Evolutionary conservation across 1,284 basidiomycete genomes (phyloP), one percentile per base, ranked within the genome.

Genomic region (Boletus chippewaensis): DNA sequence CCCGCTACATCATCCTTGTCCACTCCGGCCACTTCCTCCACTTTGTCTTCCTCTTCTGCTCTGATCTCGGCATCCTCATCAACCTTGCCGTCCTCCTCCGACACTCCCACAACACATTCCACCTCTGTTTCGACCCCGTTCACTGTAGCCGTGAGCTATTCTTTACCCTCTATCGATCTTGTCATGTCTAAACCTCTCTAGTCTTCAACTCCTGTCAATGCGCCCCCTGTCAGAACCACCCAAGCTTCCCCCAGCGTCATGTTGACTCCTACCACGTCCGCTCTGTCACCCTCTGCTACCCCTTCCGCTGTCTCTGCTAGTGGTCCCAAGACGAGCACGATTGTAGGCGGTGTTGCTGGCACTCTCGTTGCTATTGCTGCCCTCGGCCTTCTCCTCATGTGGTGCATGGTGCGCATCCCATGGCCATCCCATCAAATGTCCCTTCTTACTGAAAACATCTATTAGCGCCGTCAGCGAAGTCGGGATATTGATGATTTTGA

Each of bases 301-400:
- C 53, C 60, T 10, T 43, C 66, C 24, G 15, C 67, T 7, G 46
- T 49, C 4, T 56, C 61, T 44, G 49, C 64, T n/a, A 26, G 61
- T 20, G 62, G 62, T 31, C 50, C 63, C 20, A 71, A 65, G 51
- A 70, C 72, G 16, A 69, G 70, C 28, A 65, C 73, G 2, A 64
- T 85, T 22, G 58, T 78, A 16, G 83, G 80, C 18, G 81, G 78
- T 47, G 67, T 83, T 18, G 72, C 71, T 15, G 81, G 76, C 3
- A 73, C 67, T 20, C 59, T 82, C 11, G 61, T 74, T 5, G 83
- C 74, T 24, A 57, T 80, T 12, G 76, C 73, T 13, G 68, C 71
- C 15, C 57, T 85, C 7, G 62, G 74, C 10, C 73, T 79, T 45
- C 69, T 74, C 1, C 55, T 81, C 39, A 69, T 74, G 36, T 84